phyloP scores from a whole-genome alignment of 2,329 filamentous ascomycete species.

The Diaporthe amygdali region DNA sequence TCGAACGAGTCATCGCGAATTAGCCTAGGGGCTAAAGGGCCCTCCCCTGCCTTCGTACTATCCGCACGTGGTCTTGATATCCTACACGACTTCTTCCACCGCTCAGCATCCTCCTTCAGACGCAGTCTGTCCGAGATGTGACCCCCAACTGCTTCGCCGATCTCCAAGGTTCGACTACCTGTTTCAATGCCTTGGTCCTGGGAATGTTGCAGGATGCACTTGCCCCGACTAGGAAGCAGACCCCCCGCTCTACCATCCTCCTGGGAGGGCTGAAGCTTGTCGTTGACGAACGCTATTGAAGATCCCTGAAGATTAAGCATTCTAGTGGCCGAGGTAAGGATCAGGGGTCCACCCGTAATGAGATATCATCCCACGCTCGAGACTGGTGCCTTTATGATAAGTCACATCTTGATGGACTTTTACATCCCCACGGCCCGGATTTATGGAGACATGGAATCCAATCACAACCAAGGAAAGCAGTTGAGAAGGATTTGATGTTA shows the following conservation, averaged over 20 bases:
- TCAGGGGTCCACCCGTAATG: not conserved
- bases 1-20: not conserved
- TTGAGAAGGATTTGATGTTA: not conserved
- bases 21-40: not conserved
- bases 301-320: constrained; percentile 8
- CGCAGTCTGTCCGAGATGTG: not conserved
- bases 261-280: not conserved
- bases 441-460: not conserved
- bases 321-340: constrained; percentile 5
- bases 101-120: constrained; percentile 2
- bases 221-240: not conserved
- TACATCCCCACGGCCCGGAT: not conserved
- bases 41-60: not conserved
- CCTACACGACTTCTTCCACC: constrained; percentile 4
- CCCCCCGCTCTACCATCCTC: not conserved
- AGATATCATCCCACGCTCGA: not conserved
- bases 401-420: not conserved
- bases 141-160: not conserved
- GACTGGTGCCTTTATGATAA: not conserved
- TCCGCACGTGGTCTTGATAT: not conserved
- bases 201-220: not conserved
- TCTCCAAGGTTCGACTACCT: not conserved
- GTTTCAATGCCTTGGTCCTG: not conserved
- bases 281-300: not conserved
- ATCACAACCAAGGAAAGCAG: not conserved